phyloP scores from a whole-genome alignment of 129 eudicot genomes.

The Tagetes erecta region DNA sequence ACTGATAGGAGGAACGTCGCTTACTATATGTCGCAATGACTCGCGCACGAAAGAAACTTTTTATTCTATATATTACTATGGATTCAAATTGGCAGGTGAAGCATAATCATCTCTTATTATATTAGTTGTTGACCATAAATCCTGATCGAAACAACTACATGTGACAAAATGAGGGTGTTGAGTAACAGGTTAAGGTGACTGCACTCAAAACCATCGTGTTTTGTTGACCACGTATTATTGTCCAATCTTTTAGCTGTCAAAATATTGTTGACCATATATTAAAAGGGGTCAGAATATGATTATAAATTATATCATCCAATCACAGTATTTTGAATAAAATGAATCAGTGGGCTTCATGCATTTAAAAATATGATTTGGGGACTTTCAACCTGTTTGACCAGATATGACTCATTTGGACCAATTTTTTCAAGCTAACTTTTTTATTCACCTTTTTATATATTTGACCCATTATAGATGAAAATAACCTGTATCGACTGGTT shows the following conservation, averaged over 20 bases:
- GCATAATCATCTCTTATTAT: slow-evolving; percentile 11
- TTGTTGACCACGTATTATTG: neutral
- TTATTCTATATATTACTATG: slow-evolving; percentile 67
- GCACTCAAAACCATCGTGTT: neutral
- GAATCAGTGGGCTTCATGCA: neutral
- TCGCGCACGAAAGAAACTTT: slow-evolving; percentile 89
- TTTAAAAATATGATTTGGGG: neutral
- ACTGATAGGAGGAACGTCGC: slow-evolving; percentile 81
- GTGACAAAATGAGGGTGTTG: neutral
- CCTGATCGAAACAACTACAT: neutral
- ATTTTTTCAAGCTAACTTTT: neutral
- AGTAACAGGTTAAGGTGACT: neutral
- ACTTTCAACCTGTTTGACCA: neutral
- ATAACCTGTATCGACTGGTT: neutral
- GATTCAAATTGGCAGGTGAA: slow-evolving; percentile 97
- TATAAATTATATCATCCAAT: neutral
- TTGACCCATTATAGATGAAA: neutral
- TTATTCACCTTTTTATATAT: neutral
- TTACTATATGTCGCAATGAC: slow-evolving; percentile 89
- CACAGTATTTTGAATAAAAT: neutral
- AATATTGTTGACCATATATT: neutral
- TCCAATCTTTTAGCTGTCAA: neutral
- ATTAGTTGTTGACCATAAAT: neutral
- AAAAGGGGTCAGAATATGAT: neutral
- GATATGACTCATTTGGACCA: neutral